Base-by-base conservation (phyloP, 768 basidiomycete genomes). In the Pleurotus djamor region DNA sequence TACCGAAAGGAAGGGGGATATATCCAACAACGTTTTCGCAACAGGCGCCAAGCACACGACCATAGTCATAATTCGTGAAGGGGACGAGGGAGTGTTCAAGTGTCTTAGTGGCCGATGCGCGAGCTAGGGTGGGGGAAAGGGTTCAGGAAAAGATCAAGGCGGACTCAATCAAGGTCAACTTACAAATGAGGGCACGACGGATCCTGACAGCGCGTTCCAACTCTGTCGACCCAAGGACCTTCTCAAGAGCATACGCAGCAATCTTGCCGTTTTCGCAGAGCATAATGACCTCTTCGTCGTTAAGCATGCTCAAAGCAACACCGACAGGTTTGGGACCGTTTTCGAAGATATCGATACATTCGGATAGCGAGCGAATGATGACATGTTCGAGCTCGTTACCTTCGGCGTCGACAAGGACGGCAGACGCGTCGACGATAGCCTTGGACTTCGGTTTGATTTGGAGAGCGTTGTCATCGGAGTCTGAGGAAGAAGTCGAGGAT, bases 11-110 rank as follows among this genome's bases (percentile, higher is more conserved):
- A 38, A 99, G 74, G 44, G 96, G 97, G 71, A 98, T 94, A 72
- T 92, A 99, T 35, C 97, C 97, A 50, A 98, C 85, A 52, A 99
- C 97, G 72, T 99, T 98, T 76, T 99, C 97, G 74, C 97, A 99
- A 76, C 96, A 99, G 8, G 96, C 95, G 59, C 96, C 96, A 56
- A 94, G 82, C 35, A 99, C 95, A 8, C 91, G 86, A 41, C 89
- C 87, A 76, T 98, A 99, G 72, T 98, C 96, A 72, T 97, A 99
- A 70, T 88, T 76, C 17, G 82, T 68, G 80, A 88, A 84, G 0
- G 97, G 97, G 8, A 98, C 78, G 21, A 89, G 86, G 0, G 92
- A 95, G 8, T 71, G 61, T 70, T 98, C 97, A 33, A 98, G 80
- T 0, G 92, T 90, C 72, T 90, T 84, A 0, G 94, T 97, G 33